Conservation (phyloP, 306 rosid species). For the Quercus mongolica region DNA sequence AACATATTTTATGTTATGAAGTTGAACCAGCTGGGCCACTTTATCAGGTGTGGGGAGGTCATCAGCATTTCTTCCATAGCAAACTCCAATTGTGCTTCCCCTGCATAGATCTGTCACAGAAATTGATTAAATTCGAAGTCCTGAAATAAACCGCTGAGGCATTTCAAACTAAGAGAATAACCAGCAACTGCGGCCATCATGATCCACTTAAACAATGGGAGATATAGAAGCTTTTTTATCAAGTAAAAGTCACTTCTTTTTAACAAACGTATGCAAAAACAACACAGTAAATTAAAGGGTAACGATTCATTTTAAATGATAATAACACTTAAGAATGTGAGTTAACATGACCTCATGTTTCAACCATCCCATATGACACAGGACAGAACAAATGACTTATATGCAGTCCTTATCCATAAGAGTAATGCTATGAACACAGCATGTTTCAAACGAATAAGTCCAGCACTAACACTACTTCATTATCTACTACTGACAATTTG, state of each 20-base stretch:
- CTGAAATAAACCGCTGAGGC: neutral
- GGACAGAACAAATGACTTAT: neutral
- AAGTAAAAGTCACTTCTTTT: neutral
- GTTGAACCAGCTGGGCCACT: slow-evolving; percentile 82
- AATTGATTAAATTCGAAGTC: slow-evolving; percentile 1
- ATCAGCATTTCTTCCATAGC: slow-evolving; percentile 96
- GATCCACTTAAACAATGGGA: neutral
- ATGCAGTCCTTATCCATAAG: neutral
- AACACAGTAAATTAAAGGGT: neutral
- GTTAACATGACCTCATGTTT: neutral
- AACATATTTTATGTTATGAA: slow-evolving; percentile 76
- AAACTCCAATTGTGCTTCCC: slow-evolving; percentile 82
- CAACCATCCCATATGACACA: neutral
- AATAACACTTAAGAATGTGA: neutral
- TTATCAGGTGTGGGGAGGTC: slow-evolving; percentile 96
- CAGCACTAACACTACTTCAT: too few species aligned
- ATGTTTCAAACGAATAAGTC: too few species aligned
- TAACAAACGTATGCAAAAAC: neutral
- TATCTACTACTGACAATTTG: too few species aligned
- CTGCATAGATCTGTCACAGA: slow-evolving; percentile 53
- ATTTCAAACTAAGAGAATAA: neutral
- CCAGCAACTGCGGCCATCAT: neutral
- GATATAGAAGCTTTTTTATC: too few species aligned
- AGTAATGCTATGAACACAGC: neutral
- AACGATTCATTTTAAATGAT: neutral